phyloP scores from a whole-genome alignment of 169 alveolate species.

The Plasmodium vivax region DNA sequence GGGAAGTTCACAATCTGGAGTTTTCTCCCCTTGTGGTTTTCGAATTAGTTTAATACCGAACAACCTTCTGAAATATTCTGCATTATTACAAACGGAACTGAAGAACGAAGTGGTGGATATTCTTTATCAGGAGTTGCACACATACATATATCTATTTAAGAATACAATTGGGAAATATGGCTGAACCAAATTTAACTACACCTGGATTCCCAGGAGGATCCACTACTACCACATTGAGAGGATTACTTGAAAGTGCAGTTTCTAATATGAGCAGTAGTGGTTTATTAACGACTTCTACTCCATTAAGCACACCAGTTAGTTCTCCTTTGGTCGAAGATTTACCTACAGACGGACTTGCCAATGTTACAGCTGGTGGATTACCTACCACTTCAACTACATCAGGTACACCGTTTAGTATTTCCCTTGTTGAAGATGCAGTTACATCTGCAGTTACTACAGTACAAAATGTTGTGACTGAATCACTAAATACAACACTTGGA shows the following conservation, averaged over 20 bases:
- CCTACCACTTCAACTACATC: neutral
- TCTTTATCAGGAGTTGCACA: neutral
- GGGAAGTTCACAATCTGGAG: neutral
- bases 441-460: neutral
- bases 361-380: neutral
- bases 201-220: neutral
- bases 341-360: neutral
- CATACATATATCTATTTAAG: neutral
- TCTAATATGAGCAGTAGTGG: neutral
- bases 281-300: neutral
- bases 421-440: neutral
- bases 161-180: conserved; percentile 9
- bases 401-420: neutral
- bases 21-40: neutral
- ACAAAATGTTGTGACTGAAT: neutral
- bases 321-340: neutral
- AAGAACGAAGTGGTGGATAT: neutral
- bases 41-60: neutral
- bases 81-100: neutral
- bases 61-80: neutral
- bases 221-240: neutral
- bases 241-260: neutral
- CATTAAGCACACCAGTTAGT: neutral
- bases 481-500: neutral
- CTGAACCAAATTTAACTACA: neutral